A percentile compares a stretch with the other conserved stretches of the same genome.
Evolutionary conservation across 2,329 filamentous ascomycete genomes (phyloP).

Genomic region (Neofusicoccum umdonicola): DNA sequence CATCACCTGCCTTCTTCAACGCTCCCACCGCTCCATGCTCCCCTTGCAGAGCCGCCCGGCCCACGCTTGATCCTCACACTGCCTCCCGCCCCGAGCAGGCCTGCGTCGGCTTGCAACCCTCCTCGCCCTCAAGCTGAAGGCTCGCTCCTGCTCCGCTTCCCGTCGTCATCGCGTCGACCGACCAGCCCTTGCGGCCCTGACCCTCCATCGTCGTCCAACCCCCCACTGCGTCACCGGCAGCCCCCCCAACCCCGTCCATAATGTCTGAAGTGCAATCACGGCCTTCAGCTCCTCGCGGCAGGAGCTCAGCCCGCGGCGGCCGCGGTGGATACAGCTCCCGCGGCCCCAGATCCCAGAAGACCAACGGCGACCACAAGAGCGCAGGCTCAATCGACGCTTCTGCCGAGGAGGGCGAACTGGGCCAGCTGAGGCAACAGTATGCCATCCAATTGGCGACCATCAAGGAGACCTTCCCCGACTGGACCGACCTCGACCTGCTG

Average conservation of each 20-base stretch:
- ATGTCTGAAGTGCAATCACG: constrained; percentile 96
- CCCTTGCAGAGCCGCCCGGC: constrained; percentile 6
- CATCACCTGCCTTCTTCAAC: constrained; percentile 3
- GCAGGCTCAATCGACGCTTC: constrained; percentile 60
- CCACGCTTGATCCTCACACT: constrained; percentile 11
- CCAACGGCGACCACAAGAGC: constrained; percentile 68
- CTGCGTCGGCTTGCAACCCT: neutral
- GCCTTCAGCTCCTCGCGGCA: constrained; percentile 78
- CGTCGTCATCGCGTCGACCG: constrained; percentile 17
- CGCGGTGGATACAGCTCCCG: constrained; percentile 65
- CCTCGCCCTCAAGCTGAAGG: neutral
- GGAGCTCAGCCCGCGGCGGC: constrained; percentile 85
- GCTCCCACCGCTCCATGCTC: constrained; percentile 7
- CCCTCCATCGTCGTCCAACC: constrained; percentile 30
- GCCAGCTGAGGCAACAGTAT: constrained; percentile 88
- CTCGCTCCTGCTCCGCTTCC: constrained; percentile 3
- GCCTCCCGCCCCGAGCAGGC: constrained; percentile 5
- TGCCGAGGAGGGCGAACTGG: constrained; percentile 85
- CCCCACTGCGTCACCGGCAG: constrained; percentile 27
- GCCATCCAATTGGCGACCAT: constrained; percentile 74
- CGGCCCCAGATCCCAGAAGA: constrained; percentile 45
- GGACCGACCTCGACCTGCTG: constrained; percentile 92
- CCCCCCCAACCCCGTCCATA: constrained; percentile 35
- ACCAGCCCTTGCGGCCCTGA: constrained; percentile 27
- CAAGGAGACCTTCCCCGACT: constrained; percentile 91